Conservation (phyloP, 768 basidiomycete genomes). For the Termitomyces sp. region DNA sequence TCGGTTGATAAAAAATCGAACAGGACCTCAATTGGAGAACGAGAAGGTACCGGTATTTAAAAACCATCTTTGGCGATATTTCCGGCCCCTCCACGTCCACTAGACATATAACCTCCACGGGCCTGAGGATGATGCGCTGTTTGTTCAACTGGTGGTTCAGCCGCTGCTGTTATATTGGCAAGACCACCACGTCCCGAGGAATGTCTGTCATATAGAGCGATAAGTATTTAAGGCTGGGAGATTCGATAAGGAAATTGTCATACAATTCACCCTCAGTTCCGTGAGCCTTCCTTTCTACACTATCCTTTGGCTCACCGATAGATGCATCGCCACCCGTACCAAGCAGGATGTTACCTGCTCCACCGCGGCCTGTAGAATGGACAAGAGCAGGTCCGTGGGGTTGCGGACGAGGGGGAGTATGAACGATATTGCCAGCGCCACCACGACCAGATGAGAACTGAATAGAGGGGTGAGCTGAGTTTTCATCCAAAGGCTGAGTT, state of each 20-base stretch:
- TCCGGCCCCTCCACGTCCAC: conserved; percentile 59
- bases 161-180: conserved; percentile 47
- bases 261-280: background rate
- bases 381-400: conserved; percentile 36
- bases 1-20: background rate
- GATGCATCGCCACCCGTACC: background rate
- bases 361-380: conserved; percentile 59
- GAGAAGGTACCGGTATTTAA: background rate
- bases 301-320: background rate
- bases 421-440: conserved; percentile 57
- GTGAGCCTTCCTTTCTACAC: background rate
- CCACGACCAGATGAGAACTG: conserved; percentile 63
- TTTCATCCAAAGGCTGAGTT: background rate
- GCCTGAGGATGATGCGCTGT: conserved; percentile 13
- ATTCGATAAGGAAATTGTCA: background rate
- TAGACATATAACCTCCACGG: conserved; percentile 28
- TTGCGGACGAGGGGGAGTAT: conserved; percentile 34
- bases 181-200: conserved; percentile 67
- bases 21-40: background rate
- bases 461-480: background rate
- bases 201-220: conserved; percentile 35
- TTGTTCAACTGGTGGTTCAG: conserved; percentile 34
- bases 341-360: conserved; percentile 49
- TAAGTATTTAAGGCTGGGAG: background rate
- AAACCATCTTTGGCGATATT: conserved; percentile 34